phyloP scores from a whole-genome alignment of 768 basidiomycete genomes.

The Cystofilobasidium macerans region DNA sequence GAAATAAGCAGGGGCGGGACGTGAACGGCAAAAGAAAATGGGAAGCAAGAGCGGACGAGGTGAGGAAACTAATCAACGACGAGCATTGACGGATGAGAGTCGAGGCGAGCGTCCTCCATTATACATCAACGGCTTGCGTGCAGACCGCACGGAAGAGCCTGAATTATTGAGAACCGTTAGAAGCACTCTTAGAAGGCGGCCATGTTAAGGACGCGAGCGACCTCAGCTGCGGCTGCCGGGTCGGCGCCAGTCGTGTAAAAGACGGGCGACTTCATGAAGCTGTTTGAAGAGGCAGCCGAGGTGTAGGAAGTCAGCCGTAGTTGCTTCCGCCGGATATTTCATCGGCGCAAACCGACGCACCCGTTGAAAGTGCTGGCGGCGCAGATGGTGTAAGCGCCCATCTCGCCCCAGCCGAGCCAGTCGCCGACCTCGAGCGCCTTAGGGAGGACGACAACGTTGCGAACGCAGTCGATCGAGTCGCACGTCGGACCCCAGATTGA shows the following conservation, averaged over 20 bases:
- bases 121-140: no score
- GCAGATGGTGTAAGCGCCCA: constrained; percentile 98
- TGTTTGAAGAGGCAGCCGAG: neutral
- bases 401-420: constrained; percentile 94
- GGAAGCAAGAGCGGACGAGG: no score
- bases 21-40: no score
- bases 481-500: constrained; percentile 94
- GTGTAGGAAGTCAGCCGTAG: neutral
- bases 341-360: constrained; percentile 4
- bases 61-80: no score
- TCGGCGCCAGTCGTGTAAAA: constrained; percentile 21
- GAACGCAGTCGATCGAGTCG: constrained; percentile 90
- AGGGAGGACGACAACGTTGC: constrained; percentile 51
- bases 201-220: constrained; percentile 11
- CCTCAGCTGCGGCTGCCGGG: constrained; percentile 10
- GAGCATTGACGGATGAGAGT: no score
- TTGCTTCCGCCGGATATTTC: neutral
- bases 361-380: constrained; percentile 95
- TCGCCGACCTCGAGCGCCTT: constrained; percentile 72
- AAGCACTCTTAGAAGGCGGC: neutral
- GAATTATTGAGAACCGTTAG: no score
- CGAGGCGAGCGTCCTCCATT: no score
- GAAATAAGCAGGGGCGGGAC: no score
- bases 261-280: constrained; percentile 23
- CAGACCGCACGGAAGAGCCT: no score